Conservation (phyloP, 2,329 filamentous ascomycete species). For the Davidsoniella neocaledoniae region DNA sequence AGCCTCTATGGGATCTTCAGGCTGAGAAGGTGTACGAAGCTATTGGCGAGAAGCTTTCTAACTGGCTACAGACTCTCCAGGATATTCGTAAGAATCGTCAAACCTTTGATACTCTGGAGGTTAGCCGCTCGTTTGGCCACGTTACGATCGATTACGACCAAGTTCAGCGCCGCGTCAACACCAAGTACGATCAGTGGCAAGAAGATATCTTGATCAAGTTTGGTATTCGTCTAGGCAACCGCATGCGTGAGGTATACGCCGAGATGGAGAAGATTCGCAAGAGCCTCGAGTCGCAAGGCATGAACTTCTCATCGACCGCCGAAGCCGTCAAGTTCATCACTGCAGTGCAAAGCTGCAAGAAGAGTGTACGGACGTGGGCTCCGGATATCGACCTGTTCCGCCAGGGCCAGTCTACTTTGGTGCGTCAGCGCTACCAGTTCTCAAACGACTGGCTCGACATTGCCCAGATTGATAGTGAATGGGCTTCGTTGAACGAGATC, state of each 20-base stretch:
- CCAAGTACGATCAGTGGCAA: constrained; percentile 99
- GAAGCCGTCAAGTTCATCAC: constrained; percentile 98
- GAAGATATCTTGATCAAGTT: constrained; percentile 93
- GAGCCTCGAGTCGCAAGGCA: constrained; percentile 78
- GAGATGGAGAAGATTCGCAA: constrained; percentile 82
- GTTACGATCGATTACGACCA: constrained; percentile 96
- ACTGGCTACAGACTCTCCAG: constrained; percentile 90
- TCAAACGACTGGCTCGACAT: constrained; percentile 88
- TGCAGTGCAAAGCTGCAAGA: constrained; percentile 88
- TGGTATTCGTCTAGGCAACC: constrained; percentile 68
- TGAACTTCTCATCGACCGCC: constrained; percentile 88
- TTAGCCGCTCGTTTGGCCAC: constrained; percentile 82
- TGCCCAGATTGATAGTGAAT: constrained; percentile 91
- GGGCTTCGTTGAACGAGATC: constrained; percentile 84
- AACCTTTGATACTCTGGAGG: constrained; percentile 94
- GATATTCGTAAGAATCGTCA: constrained; percentile 90
- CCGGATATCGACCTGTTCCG: constrained; percentile 93
- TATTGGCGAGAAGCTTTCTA: constrained; percentile 75
- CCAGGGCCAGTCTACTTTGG: constrained; percentile 83
- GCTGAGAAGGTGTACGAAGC: constrained; percentile 89
- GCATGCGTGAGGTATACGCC: constrained; percentile 81
- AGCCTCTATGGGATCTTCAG: constrained; percentile 94
- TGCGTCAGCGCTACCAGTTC: constrained; percentile 85
- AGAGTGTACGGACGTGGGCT: constrained; percentile 84
- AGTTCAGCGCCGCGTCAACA: constrained; percentile 95